phyloP scores from a whole-genome alignment of 2,329 filamentous ascomycete genomes.

The Colletotrichum melonis region DNA sequence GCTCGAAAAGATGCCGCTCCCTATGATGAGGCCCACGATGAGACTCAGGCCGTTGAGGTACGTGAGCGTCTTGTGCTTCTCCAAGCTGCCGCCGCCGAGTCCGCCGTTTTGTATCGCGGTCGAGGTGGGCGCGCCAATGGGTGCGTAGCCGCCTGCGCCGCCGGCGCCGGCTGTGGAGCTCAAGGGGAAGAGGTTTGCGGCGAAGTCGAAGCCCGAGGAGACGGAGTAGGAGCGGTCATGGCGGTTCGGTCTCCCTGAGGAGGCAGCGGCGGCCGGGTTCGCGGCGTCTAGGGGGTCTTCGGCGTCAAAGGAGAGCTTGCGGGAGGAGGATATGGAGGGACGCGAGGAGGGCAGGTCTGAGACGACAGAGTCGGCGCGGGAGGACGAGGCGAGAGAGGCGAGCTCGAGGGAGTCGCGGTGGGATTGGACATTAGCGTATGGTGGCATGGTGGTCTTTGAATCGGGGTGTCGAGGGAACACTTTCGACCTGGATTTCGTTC shows the following conservation, averaged over 20 bases:
- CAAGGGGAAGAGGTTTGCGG: slow-evolving; percentile 91
- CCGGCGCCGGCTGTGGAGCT: slow-evolving; percentile 79
- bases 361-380: slow-evolving; percentile 68
- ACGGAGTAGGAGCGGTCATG: slow-evolving; percentile 84
- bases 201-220: slow-evolving; percentile 94
- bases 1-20: slow-evolving; percentile 95
- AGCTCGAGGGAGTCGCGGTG: slow-evolving; percentile 93
- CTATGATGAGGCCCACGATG: slow-evolving; percentile 93
- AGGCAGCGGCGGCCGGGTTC: slow-evolving; percentile 57
- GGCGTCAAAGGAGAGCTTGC: slow-evolving; percentile 87
- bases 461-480: slow-evolving; percentile 4
- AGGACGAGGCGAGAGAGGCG: slow-evolving; percentile 91
- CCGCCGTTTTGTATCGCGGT: slow-evolving; percentile 58
- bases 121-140: slow-evolving; percentile 76
- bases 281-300: slow-evolving; percentile 81
- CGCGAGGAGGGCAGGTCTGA: slow-evolving; percentile 77
- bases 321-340: slow-evolving; percentile 92
- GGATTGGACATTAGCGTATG: slow-evolving; percentile 55
- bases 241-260: slow-evolving; percentile 52
- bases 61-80: slow-evolving; percentile 95
- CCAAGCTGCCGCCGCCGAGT: slow-evolving; percentile 81
- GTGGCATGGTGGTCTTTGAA: slow-evolving; percentile 40
- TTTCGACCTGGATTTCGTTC: slow-evolving; percentile 21
- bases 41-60: slow-evolving; percentile 93
- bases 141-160: slow-evolving; percentile 79